phyloP scores from a whole-genome alignment of 352 stramenopile genomes.

The Elongisporangium prolatum region DNA sequence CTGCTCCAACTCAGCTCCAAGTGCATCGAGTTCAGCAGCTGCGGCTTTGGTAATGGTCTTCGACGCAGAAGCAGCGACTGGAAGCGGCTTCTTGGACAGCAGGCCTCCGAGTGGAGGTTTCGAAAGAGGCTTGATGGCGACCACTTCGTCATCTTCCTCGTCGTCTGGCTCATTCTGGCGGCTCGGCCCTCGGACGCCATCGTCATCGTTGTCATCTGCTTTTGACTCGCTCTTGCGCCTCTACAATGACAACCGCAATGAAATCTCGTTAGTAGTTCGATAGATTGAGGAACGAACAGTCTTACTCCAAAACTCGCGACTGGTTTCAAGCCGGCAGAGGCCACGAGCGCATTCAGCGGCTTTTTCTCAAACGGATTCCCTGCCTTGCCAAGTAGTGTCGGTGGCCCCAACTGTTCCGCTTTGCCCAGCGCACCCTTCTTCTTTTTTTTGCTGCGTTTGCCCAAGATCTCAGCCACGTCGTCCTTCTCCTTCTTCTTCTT shows the following conservation, averaged over 20 bases:
- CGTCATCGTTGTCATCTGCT: slow-evolving; percentile 28
- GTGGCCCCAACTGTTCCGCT: slow-evolving; percentile 35
- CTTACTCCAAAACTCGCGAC: slow-evolving; percentile 48
- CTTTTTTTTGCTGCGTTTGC: slow-evolving; percentile 50
- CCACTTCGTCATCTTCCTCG: slow-evolving; percentile 14
- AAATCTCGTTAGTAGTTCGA: not conserved
- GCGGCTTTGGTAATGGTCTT: slow-evolving; percentile 28
- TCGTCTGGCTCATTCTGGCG: slow-evolving; percentile 9
- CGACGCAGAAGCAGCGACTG: slow-evolving; percentile 13
- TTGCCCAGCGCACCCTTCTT: slow-evolving; percentile 42
- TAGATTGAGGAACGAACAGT: not conserved
- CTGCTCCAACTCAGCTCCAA: slow-evolving; percentile 30
- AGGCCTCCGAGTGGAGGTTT: slow-evolving; percentile 45
- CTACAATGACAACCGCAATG: slow-evolving; percentile 6
- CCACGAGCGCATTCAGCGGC: slow-evolving; percentile 40
- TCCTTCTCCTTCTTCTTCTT: slow-evolving; percentile 81
- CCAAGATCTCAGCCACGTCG: slow-evolving; percentile 75
- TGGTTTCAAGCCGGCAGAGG: slow-evolving; percentile 30
- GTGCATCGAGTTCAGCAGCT: slow-evolving; percentile 18
- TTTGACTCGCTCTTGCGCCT: slow-evolving; percentile 25
- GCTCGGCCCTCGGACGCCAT: slow-evolving; percentile 10
- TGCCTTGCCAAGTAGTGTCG: slow-evolving; percentile 31
- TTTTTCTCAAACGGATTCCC: slow-evolving; percentile 64
- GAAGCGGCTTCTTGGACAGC: slow-evolving; percentile 46
- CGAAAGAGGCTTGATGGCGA: slow-evolving; percentile 26